These are phyloP conservation scores for Tulasnella sp. DNA, from an alignment of 768 basidiomycete genomes.

Conservation along the genomic window DNA sequence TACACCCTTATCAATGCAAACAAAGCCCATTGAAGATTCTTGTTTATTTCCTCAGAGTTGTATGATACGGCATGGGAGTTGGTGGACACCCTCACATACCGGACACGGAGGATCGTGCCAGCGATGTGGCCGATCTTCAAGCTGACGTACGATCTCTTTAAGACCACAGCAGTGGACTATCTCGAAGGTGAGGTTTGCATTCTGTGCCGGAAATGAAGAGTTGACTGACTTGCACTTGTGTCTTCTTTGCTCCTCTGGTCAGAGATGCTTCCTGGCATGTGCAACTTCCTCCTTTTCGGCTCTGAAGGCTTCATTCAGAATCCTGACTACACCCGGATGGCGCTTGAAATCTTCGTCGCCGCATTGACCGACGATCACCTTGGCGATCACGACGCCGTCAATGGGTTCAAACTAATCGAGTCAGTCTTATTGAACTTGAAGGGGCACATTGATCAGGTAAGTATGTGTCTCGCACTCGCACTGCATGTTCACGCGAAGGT, in stretches of 20 bases:
- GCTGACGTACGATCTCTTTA: constrained; percentile 71
- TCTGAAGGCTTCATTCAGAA: constrained; percentile 60
- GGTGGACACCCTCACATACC: constrained; percentile 76
- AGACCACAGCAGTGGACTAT: constrained; percentile 73
- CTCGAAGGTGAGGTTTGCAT: constrained; percentile 49
- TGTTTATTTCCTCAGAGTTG: constrained; percentile 42
- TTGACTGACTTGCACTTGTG: constrained; percentile 22
- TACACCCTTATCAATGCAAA: background rate
- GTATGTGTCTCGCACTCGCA: constrained; percentile 21
- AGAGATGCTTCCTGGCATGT: constrained; percentile 81
- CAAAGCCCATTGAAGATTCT: background rate
- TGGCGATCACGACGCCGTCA: constrained; percentile 74
- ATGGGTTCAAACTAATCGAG: constrained; percentile 78
- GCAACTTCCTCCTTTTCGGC: constrained; percentile 83
- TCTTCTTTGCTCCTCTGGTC: background rate
- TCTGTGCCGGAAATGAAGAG: background rate
- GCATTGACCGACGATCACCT: constrained; percentile 57
- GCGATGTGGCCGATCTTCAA: constrained; percentile 85
- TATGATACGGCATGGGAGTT: constrained; percentile 83
- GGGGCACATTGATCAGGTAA: constrained; percentile 66
- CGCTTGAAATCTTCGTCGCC: constrained; percentile 73
- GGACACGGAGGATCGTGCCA: constrained; percentile 59
- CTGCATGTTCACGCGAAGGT: background rate
- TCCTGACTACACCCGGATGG: constrained; percentile 65
- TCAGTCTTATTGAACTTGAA: constrained; percentile 69